A percentile compares a stretch with the other conserved stretches of the same genome.
Evolutionary conservation across 495 filamentous ascomycete species (phyloP).

Genomic region (Neurospora sp.): DNA sequence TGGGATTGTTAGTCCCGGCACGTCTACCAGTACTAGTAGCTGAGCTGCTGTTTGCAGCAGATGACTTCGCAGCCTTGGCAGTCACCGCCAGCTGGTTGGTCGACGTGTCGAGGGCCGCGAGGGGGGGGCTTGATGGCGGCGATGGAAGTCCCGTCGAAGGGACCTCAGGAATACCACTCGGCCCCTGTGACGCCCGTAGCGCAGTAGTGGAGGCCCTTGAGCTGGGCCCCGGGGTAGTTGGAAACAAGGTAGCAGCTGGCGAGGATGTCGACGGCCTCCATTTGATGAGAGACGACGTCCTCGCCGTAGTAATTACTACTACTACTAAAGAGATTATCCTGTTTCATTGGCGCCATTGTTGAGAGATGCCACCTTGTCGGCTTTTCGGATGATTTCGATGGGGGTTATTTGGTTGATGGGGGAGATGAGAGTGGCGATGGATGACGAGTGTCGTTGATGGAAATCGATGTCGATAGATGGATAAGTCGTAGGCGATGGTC

Average conservation of each 20-base stretch:
- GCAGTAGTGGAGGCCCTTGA: constrained; percentile 85
- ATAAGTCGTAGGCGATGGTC: neutral
- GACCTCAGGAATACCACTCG: constrained; percentile 97
- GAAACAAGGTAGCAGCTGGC: constrained; percentile 74
- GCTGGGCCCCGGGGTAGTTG: constrained; percentile 33
- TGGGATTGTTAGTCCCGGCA: constrained; percentile 9
- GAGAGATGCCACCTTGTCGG: constrained; percentile 27
- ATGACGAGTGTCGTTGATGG: neutral
- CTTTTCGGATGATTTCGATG: neutral
- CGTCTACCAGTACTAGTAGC: neutral
- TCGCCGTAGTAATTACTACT: constrained; percentile 63
- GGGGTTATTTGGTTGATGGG: neutral
- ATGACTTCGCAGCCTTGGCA: constrained; percentile 36
- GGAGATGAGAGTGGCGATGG: neutral
- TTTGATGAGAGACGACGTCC: constrained; percentile 29
- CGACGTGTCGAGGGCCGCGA: constrained; percentile 48
- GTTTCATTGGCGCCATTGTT: constrained; percentile 52
- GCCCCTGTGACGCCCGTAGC: constrained; percentile 66
- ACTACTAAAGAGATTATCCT: constrained; percentile 49
- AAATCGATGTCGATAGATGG: neutral
- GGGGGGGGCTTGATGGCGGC: constrained; percentile 72
- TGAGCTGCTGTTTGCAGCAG: constrained; percentile 15
- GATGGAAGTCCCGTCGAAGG: constrained; percentile 64
- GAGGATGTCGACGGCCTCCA: constrained; percentile 47
- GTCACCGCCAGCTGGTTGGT: constrained; percentile 50